Evolutionary conservation across 495 filamentous ascomycete genomes (phyloP).

Genomic region (Penicillium cosmopolitanum): DNA sequence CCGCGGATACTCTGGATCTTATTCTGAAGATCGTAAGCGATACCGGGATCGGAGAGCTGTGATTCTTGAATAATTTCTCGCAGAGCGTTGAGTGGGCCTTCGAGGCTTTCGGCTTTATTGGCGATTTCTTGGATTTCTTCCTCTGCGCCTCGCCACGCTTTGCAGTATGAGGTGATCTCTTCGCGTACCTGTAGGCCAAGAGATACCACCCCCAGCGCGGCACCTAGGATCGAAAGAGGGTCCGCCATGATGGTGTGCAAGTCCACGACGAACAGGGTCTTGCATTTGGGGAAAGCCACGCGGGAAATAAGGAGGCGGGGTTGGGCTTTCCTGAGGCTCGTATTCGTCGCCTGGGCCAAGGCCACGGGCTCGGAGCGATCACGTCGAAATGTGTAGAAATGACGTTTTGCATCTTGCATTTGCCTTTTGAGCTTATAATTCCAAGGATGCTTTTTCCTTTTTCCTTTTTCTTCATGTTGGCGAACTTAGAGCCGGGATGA

Average conservation of each 20-base stretch:
- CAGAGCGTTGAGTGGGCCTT: background rate
- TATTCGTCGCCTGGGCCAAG: conserved; percentile 3
- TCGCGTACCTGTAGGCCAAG: conserved; percentile 9
- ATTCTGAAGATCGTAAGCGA: background rate
- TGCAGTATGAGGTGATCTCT: conserved; percentile 13
- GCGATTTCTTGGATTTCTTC: conserved; percentile 10
- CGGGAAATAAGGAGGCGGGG: background rate
- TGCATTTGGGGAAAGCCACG: background rate
- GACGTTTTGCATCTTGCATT: background rate
- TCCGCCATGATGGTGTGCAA: conserved; percentile 5
- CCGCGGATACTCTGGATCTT: conserved; percentile 1
- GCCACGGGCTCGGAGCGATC: background rate
- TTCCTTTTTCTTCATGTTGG: background rate
- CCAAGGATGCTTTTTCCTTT: background rate
- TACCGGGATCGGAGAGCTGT: background rate
- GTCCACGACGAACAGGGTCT: background rate
- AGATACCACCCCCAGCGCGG: conserved; percentile 7
- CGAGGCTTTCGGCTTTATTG: conserved; percentile 9
- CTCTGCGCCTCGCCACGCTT: conserved; percentile 7
- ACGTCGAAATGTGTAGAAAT: background rate
- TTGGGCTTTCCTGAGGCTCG: conserved; percentile 1
- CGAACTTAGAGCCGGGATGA: background rate
- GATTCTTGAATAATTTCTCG: conserved; percentile 2
- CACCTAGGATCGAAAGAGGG: conserved; percentile 4
- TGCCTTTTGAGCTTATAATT: background rate